A percentile compares a stretch with the other conserved stretches of the same genome.
Evolutionary conservation across 2,329 filamentous ascomycete genomes (phyloP).

Genomic region (Xylaria sp.): DNA sequence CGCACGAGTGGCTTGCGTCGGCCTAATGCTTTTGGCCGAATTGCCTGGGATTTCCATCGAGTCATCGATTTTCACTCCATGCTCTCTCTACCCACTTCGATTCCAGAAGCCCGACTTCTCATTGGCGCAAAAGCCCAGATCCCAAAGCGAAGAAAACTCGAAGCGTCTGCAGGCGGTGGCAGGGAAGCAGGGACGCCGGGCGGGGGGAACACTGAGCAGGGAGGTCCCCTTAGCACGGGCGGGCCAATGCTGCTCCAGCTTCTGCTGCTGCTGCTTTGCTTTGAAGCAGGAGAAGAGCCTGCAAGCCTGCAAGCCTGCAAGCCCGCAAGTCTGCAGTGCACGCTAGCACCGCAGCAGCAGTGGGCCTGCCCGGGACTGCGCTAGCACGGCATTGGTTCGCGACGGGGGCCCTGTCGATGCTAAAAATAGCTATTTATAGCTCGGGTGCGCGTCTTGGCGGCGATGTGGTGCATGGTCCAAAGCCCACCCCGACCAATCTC

Average conservation of each 20-base stretch:
- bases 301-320: background rate
- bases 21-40: slow-evolving; percentile 21
- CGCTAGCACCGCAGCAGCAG: background rate
- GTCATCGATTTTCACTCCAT: slow-evolving; percentile 15
- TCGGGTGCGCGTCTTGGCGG: background rate
- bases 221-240: too few relatives aligned
- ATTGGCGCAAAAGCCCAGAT: slow-evolving; percentile 21
- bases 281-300: too few relatives aligned
- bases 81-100: slow-evolving; percentile 22
- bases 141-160: slow-evolving; percentile 3
- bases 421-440: slow-evolving; percentile 35
- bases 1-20: slow-evolving; percentile 20
- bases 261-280: too few relatives aligned
- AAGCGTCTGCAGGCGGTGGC: slow-evolving; percentile 4
- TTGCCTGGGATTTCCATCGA: slow-evolving; percentile 16
- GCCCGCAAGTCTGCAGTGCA: background rate
- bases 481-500: slow-evolving; percentile 9
- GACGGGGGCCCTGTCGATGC: slow-evolving; percentile 19
- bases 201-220: slow-evolving; percentile 4
- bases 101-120: slow-evolving; percentile 12
- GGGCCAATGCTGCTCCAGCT: too few relatives aligned
- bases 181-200: slow-evolving; percentile 5
- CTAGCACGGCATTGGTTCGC: slow-evolving; percentile 6
- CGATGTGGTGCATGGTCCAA: background rate
- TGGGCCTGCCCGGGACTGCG: background rate